These are phyloP conservation scores for Chrysosphaeria jannelii DNA, from an alignment of 2,329 filamentous ascomycete species.

Conservation along the genomic window DNA sequence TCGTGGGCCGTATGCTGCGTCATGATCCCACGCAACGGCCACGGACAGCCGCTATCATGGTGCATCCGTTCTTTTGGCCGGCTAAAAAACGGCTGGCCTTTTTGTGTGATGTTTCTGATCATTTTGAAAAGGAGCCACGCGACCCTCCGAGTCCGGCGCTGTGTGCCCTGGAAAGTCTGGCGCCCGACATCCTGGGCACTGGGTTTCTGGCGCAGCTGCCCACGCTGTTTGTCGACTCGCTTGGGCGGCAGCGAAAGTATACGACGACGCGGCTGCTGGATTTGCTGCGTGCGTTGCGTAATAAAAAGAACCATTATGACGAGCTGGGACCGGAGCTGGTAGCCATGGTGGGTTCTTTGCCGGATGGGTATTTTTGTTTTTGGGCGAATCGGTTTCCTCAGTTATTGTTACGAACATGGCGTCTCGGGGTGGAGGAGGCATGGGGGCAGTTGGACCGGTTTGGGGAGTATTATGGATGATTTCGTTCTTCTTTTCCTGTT, in stretches of 20 bases:
- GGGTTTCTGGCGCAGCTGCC: conserved; percentile 45
- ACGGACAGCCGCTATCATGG: conserved; percentile 48
- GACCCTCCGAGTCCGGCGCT: conserved; percentile 50
- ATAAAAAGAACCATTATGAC: conserved; percentile 95
- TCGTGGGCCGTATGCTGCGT: conserved; percentile 53
- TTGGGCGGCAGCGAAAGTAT: conserved; percentile 90
- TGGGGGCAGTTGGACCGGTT: conserved; percentile 37
- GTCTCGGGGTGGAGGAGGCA: conserved; percentile 34
- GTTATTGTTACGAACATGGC: conserved; percentile 50
- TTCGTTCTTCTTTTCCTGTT: too few relatives aligned
- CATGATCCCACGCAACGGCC: conserved; percentile 28
- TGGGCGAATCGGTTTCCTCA: conserved; percentile 59
- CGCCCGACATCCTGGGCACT: conserved; percentile 12
- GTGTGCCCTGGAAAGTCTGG: conserved; percentile 22
- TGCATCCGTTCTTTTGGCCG: conserved; percentile 92
- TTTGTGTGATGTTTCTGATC: conserved; percentile 86
- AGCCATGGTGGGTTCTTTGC: conserved; percentile 35
- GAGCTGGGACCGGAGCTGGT: conserved; percentile 68
- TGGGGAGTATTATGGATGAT: conserved; percentile 41
- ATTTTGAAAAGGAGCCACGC: conserved; percentile 76
- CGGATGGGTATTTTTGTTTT: conserved; percentile 57
- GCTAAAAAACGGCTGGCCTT: conserved; percentile 70
- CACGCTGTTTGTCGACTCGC: conserved; percentile 55
- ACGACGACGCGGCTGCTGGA: conserved; percentile 61
- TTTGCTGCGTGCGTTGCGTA: conserved; percentile 60